Evolutionary conservation across 768 basidiomycete species (phyloP).

Genomic region (Tylopilus intermedius): DNA sequence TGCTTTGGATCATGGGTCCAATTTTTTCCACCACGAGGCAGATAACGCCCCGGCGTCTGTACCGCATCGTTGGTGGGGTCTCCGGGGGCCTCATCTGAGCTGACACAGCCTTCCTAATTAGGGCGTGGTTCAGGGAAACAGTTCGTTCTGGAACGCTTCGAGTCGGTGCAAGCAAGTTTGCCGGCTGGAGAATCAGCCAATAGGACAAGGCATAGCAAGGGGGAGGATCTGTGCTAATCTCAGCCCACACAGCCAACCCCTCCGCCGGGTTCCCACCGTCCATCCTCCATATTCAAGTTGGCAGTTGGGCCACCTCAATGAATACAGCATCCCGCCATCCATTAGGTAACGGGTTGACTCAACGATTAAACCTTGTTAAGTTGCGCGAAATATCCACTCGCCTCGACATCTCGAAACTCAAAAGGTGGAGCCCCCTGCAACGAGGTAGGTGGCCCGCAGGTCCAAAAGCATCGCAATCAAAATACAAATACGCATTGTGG

Average conservation of each 20-base stretch:
- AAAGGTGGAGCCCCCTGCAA: constrained; percentile 3
- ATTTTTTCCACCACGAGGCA: constrained; percentile 21
- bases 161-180: constrained; percentile 1
- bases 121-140: constrained; percentile 1
- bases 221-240: background rate
- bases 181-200: constrained; percentile 5
- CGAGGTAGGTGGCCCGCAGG: constrained; percentile 6
- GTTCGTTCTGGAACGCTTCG: constrained; percentile 9
- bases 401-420: background rate
- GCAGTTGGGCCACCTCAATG: constrained; percentile 5
- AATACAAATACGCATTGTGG: background rate
- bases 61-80: constrained; percentile 15
- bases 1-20: background rate
- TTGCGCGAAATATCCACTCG: background rate
- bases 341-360: constrained; percentile 2
- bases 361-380: constrained; percentile 3
- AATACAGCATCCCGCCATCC: constrained; percentile 18
- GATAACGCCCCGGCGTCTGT: constrained; percentile 29
- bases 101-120: constrained; percentile 11
- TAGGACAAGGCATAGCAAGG: background rate
- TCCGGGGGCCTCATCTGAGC: constrained; percentile 13
- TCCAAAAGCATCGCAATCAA: background rate
- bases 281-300: constrained; percentile 1
- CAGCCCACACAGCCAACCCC: background rate
- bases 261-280: constrained; percentile 2